phyloP scores from a whole-genome alignment of 495 filamentous ascomycete species.

The Lindgomyces ingoldianus region DNA sequence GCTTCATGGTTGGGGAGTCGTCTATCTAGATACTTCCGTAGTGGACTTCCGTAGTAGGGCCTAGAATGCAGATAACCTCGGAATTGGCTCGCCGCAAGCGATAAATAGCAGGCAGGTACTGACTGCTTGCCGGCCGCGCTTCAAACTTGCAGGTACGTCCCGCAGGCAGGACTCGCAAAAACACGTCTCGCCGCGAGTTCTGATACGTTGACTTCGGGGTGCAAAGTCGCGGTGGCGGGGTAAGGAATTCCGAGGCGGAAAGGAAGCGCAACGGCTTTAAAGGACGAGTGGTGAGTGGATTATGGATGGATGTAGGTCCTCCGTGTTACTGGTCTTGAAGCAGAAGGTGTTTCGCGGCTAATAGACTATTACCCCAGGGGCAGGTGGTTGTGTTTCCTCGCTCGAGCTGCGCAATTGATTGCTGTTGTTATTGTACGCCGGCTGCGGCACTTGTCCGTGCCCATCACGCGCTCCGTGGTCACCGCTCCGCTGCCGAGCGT shows the following conservation, averaged over 20 bases:
- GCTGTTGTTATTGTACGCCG: slow-evolving; percentile 17
- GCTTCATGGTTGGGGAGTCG: slow-evolving; percentile 14
- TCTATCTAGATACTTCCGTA: too few relatives aligned
- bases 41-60: too few relatives aligned
- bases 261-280: not conserved
- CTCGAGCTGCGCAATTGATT: not conserved
- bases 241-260: slow-evolving; percentile 34
- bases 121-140: slow-evolving; percentile 15
- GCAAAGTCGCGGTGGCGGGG: slow-evolving; percentile 12
- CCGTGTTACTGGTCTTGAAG: not conserved
- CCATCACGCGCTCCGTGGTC: not conserved
- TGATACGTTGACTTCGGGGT: too few relatives aligned
- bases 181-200: too few relatives aligned
- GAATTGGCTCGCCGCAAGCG: not conserved
- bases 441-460: not conserved
- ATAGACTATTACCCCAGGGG: slow-evolving; percentile 3
- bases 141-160: too few relatives aligned
- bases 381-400: not conserved
- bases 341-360: slow-evolving; percentile 10
- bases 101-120: slow-evolving; percentile 8
- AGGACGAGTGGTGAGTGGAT: not conserved
- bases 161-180: not conserved
- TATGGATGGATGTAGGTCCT: not conserved
- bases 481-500: too few relatives aligned
- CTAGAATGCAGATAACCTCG: slow-evolving; percentile 24